Percentiles rank a stretch among this genome's conserved stretches.
Evolutionary conservation across 306 rosid species (phyloP).

Genomic region (Cajanus cajan): DNA sequence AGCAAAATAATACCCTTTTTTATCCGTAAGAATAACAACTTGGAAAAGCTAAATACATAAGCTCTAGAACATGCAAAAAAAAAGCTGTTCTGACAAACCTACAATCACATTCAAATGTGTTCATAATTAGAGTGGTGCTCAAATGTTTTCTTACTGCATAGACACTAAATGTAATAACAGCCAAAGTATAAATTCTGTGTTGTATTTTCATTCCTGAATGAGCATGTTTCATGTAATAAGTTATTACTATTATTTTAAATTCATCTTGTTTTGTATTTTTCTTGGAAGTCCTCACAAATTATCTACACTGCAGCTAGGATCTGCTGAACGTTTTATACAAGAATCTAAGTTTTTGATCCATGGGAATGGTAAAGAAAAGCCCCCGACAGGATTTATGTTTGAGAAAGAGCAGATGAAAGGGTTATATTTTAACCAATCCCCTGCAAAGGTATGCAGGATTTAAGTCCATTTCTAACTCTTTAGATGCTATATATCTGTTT

Average conservation of each 20-base stretch:
- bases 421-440: constrained; percentile 90
- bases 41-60: not conserved
- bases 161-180: not conserved
- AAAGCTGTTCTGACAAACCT: not conserved
- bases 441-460: constrained; percentile 62
- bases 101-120: not conserved
- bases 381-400: constrained; percentile 96
- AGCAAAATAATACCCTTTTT: not conserved
- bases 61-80: not conserved
- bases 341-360: constrained; percentile 81
- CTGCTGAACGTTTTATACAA: constrained; percentile 79
- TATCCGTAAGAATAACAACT: not conserved
- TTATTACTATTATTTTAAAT: not conserved
- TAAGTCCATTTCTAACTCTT: constrained; percentile 4
- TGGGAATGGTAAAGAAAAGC: constrained; percentile 83
- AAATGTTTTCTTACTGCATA: not conserved
- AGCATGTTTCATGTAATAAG: not conserved
- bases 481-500: not conserved
- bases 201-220: not conserved
- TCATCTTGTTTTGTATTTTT: constrained; percentile 17
- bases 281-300: constrained; percentile 5
- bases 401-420: constrained; percentile 99
- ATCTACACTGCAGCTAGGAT: constrained; percentile 69
- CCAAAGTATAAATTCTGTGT: constrained; percentile 10
- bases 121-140: not conserved